Evolutionary conservation across 225 moss, liverwort and hornwort species (phyloP), one percentile per base, ranked within the genome.

Genomic region (Bryum argenteum): DNA sequence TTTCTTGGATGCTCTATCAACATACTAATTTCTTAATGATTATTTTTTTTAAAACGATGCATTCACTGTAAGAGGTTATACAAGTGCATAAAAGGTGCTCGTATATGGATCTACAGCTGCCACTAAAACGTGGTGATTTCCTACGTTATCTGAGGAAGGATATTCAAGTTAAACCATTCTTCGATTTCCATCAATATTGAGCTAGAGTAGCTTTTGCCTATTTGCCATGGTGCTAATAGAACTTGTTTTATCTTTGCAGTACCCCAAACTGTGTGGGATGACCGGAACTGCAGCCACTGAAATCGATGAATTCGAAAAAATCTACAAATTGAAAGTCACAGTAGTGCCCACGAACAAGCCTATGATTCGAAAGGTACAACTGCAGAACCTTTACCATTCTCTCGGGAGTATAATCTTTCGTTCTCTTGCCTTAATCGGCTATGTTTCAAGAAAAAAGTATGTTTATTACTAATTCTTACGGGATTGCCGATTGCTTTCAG

Each of bases 241-340:
- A 61, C 9, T 44, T 73, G 13, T 43, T 8, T 60, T 71, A 23
- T 67, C 23, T 22, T 15, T 77, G 65, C 84, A 94, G 90, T 97
- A 97, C 57, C 90, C 89, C 58, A 94, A 82, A 75, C 75, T 97
- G 17, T 97, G 94, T 74, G 93, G 96, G 43, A 97, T 97, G 96
- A 97, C 96, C 8, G 96, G 96, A 73, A 97, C 96, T 78, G 96
- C 96, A 63, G 96, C 96, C 66, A 97, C 96, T 45, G 96, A 93
- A 79, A 82, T 66, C 53, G 87, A 89, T 63, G 96, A 97, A 72
- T 94, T 97, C 60, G 79, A 78, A 65, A 96, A 90, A 74, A 97
- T 97, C 37, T 97, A 94, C 66, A 97, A 94, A 76, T 67, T 97
- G 68, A 86, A 82, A 47, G 96, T 97, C 63, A 89, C 93, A 37